Evolutionary conservation across 805 yeast species (phyloP).

Genomic region (Lipomyces japonicus): DNA sequence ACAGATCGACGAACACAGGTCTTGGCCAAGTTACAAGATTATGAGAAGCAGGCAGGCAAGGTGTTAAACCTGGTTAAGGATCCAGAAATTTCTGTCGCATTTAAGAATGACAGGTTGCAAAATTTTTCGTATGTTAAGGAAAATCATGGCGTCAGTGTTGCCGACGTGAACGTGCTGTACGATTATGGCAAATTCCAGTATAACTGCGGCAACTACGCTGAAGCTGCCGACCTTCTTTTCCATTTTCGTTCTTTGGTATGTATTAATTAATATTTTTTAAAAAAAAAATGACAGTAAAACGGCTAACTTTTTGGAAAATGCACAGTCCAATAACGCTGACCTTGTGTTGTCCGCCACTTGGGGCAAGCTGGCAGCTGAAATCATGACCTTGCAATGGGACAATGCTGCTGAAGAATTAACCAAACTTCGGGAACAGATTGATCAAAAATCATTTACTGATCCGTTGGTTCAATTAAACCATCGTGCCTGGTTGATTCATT

Average conservation of each 20-base stretch:
- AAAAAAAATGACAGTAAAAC: too few relatives aligned
- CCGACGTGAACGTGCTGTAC: constrained; percentile 49
- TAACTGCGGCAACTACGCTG: constrained; percentile 58
- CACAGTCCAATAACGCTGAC: constrained; percentile 47
- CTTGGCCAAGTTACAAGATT: constrained; percentile 35
- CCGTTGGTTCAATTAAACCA: constrained; percentile 58
- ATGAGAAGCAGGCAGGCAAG: constrained; percentile 23
- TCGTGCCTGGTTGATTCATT: constrained; percentile 66
- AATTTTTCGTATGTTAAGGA: constrained; percentile 48
- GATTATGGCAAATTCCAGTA: constrained; percentile 61
- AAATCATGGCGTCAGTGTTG: constrained; percentile 44
- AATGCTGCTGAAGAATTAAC: constrained; percentile 52
- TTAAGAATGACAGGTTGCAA: constrained; percentile 54
- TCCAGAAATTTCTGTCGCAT: constrained; percentile 50
- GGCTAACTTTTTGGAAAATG: too few relatives aligned
- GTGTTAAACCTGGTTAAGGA: constrained; percentile 32
- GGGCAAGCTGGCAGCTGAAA: constrained; percentile 65
- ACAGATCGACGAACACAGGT: constrained; percentile 40
- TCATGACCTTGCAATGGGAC: constrained; percentile 51
- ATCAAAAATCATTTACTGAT: constrained; percentile 48
- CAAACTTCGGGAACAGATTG: constrained; percentile 56
- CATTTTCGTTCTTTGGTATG: constrained; percentile 49
- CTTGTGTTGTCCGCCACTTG: constrained; percentile 56
- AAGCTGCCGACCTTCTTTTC: constrained; percentile 55
- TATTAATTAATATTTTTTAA: not conserved